Conservation (phyloP, 768 basidiomycete genomes). For the Agrocybe praecox region DNA sequence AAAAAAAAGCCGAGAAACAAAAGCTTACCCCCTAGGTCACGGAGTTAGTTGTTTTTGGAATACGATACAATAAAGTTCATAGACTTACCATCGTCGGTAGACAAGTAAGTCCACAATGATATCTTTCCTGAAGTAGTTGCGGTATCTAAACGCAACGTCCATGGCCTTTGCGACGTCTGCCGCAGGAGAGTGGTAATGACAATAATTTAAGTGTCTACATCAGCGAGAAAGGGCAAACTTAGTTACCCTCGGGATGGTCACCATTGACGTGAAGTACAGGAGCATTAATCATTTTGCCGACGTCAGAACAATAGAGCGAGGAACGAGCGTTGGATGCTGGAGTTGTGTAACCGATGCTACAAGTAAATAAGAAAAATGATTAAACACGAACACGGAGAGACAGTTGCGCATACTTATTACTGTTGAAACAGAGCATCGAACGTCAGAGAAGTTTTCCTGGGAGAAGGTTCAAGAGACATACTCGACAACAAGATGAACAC, state of each 20-base stretch:
- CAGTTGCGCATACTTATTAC: conserved; percentile 53
- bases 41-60: not conserved
- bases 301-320: conserved; percentile 84
- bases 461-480: conserved; percentile 27
- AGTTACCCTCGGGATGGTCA: conserved; percentile 80
- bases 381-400: not conserved
- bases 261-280: conserved; percentile 93
- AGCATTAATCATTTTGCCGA: conserved; percentile 89
- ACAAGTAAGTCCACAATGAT: conserved; percentile 89
- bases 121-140: conserved; percentile 81
- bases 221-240: not conserved
- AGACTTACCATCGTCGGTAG: conserved; percentile 75
- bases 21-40: conserved; percentile 39
- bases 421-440: conserved; percentile 20
- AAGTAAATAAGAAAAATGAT: not conserved
- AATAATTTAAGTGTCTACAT: not conserved
- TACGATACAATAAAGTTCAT: not conserved
- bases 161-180: conserved; percentile 83
- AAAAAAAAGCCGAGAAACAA: not conserved
- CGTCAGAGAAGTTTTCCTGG: not conserved
- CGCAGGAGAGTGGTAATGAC: not conserved
- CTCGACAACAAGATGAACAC: conserved; percentile 91
- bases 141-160: conserved; percentile 86
- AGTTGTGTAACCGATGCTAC: conserved; percentile 86
- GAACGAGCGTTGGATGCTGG: conserved; percentile 84